Percentiles rank a stretch among this genome's conserved stretches.
These are phyloP conservation scores for Peniophora sp. DNA, from an alignment of 1,284 basidiomycete genomes.

Conservation along the genomic window DNA sequence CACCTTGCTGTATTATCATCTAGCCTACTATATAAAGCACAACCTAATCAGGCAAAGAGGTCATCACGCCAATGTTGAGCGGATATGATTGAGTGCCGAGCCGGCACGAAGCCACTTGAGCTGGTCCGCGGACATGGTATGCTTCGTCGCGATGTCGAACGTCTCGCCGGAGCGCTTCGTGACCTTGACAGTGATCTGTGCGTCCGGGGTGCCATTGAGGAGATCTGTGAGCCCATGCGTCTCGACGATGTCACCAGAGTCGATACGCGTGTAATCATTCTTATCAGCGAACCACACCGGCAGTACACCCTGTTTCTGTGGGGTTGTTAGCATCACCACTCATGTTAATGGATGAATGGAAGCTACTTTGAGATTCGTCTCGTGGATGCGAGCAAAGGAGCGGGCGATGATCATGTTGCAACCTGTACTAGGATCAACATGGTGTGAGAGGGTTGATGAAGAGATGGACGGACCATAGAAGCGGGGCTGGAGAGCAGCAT, in stretches of 20 bases:
- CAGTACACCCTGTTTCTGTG: conserved; percentile 89
- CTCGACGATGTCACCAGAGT: conserved; percentile 65
- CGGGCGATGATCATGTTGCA: conserved; percentile 80
- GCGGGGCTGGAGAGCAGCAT: conserved; percentile 94
- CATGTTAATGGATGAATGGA: conserved; percentile 3
- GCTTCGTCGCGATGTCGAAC: conserved; percentile 67
- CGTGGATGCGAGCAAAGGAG: conserved; percentile 97
- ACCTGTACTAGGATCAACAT: conserved; percentile 32
- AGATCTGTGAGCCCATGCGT: conserved; percentile 52
- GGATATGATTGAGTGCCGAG: conserved; percentile 82
- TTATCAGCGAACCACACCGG: conserved; percentile 90
- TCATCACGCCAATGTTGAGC: conserved; percentile 34
- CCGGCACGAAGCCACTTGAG: conserved; percentile 82
- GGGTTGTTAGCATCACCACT: conserved; percentile 3
- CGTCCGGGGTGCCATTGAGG: conserved; percentile 42
- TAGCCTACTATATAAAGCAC: too few species aligned
- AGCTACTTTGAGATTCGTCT: conserved; percentile 88
- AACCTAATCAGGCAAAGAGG: neutral
- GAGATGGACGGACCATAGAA: conserved; percentile 67
- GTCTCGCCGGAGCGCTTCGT: conserved; percentile 57
- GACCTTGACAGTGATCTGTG: conserved; percentile 60
- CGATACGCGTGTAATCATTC: conserved; percentile 76
- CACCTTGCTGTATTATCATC: neutral
- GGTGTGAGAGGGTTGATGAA: neutral
- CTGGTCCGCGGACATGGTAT: conserved; percentile 88